phyloP scores from a whole-genome alignment of 257 asterid genomes.

The Jacaranda copaia region DNA sequence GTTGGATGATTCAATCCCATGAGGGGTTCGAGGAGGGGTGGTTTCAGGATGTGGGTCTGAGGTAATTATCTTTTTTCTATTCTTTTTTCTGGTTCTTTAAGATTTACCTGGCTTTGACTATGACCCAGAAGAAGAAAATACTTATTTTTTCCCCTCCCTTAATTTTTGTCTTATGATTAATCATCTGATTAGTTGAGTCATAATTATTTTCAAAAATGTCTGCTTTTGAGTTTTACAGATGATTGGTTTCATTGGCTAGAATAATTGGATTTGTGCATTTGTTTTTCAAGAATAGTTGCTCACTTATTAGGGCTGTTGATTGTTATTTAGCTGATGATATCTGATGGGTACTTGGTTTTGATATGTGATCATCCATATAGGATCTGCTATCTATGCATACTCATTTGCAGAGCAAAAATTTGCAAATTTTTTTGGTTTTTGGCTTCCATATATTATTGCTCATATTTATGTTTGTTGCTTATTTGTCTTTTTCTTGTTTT shows the following conservation, averaged over 20 bases:
- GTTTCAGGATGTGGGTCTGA: constrained; percentile 91
- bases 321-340: constrained; percentile 23
- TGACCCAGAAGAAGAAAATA: constrained; percentile 36
- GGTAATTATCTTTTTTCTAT: constrained; percentile 55
- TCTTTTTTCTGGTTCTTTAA: constrained; percentile 3
- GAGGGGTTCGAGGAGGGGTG: constrained; percentile 50
- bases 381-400: constrained; percentile 37
- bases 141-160: constrained; percentile 17
- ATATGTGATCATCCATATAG: constrained; percentile 45
- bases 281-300: constrained; percentile 19
- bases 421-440: constrained; percentile 4
- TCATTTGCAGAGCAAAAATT: constrained; percentile 21
- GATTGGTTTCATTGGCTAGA: constrained; percentile 42
- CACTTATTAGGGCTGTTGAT: constrained; percentile 22
- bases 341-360: constrained; percentile 39
- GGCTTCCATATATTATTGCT: not conserved
- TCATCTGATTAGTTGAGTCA: constrained; percentile 38
- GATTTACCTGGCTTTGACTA: constrained; percentile 62
- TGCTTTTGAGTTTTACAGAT: constrained; percentile 32
- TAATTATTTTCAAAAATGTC: constrained; percentile 36
- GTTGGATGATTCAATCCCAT: constrained; percentile 61
- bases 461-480: not conserved
- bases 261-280: constrained; percentile 49
- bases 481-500: not conserved
- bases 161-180: constrained; percentile 32